Conservation (phyloP, 164 flowering plant genomes). For the Cinnamomum chago region DNA sequence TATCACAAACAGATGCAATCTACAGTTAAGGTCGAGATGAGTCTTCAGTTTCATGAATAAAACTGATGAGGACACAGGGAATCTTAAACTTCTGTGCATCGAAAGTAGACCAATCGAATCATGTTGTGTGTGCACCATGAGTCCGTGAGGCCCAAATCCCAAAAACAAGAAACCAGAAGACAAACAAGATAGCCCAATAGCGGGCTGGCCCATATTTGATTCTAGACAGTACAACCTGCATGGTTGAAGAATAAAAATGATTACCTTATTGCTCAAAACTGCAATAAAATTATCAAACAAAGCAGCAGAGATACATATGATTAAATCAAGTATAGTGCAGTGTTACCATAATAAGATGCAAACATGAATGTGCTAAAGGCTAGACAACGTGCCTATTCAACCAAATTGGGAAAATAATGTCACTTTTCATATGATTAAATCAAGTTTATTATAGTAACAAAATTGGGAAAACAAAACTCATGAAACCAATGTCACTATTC, state of each 20-base stretch:
- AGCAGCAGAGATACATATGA: neutral
- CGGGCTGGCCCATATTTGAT: conserved; percentile 98
- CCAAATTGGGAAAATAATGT: too few species aligned
- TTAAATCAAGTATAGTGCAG: neutral
- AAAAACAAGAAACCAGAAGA: conserved; percentile 98
- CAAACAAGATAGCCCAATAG: conserved; percentile 94
- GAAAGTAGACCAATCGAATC: neutral
- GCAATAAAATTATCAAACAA: neutral
- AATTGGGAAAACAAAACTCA: too few species aligned
- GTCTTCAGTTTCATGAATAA: neutral
- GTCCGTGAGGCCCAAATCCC: conserved; percentile 97
- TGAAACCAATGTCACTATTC: too few species aligned
- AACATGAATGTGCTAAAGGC: neutral
- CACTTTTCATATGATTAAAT: neutral
- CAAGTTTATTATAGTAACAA: too few species aligned
- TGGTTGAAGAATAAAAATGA: neutral
- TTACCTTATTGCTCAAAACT: neutral
- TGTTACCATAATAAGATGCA: neutral
- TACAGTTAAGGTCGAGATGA: neutral
- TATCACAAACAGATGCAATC: neutral
- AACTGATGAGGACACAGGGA: neutral
- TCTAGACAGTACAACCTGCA: conserved; percentile 89
- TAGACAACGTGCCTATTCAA: neutral
- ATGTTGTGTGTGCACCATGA: conserved; percentile 41
- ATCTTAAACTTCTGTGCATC: neutral